These are phyloP conservation scores for Arthrobotrys musiformis DNA, from an alignment of 2,329 filamentous ascomycete genomes.

Conservation along the genomic window DNA sequence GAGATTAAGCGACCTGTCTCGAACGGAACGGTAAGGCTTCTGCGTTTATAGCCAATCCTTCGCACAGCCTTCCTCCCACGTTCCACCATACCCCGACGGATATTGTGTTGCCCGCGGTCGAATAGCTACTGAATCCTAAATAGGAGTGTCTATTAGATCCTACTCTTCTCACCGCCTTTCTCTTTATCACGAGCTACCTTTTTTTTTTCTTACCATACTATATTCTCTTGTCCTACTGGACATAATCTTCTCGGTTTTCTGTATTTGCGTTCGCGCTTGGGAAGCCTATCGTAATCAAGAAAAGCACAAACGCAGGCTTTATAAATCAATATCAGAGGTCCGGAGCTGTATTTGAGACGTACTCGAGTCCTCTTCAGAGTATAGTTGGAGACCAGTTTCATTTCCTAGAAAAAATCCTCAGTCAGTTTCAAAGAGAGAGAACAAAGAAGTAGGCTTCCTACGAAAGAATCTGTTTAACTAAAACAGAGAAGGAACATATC, in stretches of 20 bases:
- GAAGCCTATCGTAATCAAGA: slow-evolving; percentile 32
- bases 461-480: slow-evolving; percentile 22
- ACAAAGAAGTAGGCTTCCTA: slow-evolving; percentile 36
- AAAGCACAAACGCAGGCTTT: slow-evolving; percentile 15
- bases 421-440: slow-evolving; percentile 35
- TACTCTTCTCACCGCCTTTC: slow-evolving; percentile 18
- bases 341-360: slow-evolving; percentile 44
- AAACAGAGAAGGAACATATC: slow-evolving; percentile 26
- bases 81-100: slow-evolving; percentile 25
- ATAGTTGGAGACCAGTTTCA: slow-evolving; percentile 33
- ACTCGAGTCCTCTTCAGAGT: slow-evolving; percentile 19
- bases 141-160: slow-evolving; percentile 45
- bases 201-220: slow-evolving; percentile 30
- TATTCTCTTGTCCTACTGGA: slow-evolving; percentile 45
- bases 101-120: slow-evolving; percentile 32
- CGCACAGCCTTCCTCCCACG: slow-evolving; percentile 45
- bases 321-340: slow-evolving; percentile 46
- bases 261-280: slow-evolving; percentile 32
- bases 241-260: slow-evolving; percentile 15
- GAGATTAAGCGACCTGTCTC: slow-evolving; percentile 48
- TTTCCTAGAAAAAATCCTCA: slow-evolving; percentile 29
- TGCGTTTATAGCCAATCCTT: slow-evolving; percentile 46
- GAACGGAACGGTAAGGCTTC: slow-evolving; percentile 48
- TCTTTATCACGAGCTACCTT: slow-evolving; percentile 27
- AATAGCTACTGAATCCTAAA: slow-evolving; percentile 43